Evolutionary conservation across 129 eudicot species (phyloP).

Genomic region (Artemisia argyi): DNA sequence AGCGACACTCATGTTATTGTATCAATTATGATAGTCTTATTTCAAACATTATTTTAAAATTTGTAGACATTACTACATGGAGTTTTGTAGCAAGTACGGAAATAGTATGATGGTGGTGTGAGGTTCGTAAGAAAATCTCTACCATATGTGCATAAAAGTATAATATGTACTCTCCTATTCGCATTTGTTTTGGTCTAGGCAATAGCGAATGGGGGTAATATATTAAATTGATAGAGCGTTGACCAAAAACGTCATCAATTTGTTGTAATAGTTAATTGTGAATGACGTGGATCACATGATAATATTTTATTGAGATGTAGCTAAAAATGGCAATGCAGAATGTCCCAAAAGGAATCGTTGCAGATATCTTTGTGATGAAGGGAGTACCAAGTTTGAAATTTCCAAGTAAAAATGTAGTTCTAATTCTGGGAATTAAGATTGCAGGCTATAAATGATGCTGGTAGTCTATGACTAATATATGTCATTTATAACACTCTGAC

Average conservation of each 20-base stretch:
- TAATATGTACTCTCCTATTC: not conserved
- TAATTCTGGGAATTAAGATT: not conserved
- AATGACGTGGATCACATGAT: not conserved
- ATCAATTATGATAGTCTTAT: not conserved
- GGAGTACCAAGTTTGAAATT: too few relatives aligned
- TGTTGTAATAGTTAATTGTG: not conserved
- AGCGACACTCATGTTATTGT: too few relatives aligned
- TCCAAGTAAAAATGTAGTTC: not conserved
- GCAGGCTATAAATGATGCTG: too few relatives aligned
- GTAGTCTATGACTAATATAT: not conserved
- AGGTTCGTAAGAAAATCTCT: slow-evolving; percentile 15
- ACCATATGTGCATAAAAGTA: slow-evolving; percentile 11
- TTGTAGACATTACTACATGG: not conserved
- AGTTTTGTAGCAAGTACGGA: not conserved
- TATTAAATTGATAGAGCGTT: slow-evolving; percentile 1
- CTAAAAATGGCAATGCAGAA: too few relatives aligned
- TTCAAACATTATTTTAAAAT: not conserved
- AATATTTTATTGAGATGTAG: too few relatives aligned
- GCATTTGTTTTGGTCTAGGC: not conserved
- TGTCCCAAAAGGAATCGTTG: too few relatives aligned
- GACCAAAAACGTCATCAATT: slow-evolving; percentile 7
- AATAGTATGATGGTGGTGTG: slow-evolving; percentile 6
- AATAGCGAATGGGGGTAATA: slow-evolving; percentile 11
- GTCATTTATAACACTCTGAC: slow-evolving; percentile 13
- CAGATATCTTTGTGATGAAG: too few relatives aligned